These are phyloP conservation scores for Cicer pinnatifidum DNA, from an alignment of 306 rosid genomes.

Conservation along the genomic window DNA sequence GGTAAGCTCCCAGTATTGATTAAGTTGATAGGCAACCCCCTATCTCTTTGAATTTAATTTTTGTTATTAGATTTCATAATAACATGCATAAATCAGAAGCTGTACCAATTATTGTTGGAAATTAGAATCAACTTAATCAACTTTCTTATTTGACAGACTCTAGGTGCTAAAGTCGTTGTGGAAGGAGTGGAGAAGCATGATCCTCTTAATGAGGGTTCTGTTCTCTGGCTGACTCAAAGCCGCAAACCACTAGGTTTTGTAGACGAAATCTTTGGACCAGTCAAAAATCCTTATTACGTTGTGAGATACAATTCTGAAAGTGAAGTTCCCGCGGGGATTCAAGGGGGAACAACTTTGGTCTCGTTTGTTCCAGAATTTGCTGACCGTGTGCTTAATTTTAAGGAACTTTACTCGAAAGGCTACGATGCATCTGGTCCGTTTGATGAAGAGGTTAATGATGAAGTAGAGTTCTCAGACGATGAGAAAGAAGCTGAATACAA, in stretches of 20 bases:
- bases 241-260: constrained; percentile 73
- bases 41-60: constrained; percentile 9
- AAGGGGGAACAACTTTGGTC: constrained; percentile 57
- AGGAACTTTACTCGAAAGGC: constrained; percentile 79
- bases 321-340: constrained; percentile 71
- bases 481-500: constrained; percentile 86
- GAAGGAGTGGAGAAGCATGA: constrained; percentile 85
- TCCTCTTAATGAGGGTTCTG: constrained; percentile 86
- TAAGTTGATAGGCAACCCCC: constrained; percentile 32
- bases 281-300: constrained; percentile 75
- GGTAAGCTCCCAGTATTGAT: constrained; percentile 56
- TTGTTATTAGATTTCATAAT: constrained; percentile 10
- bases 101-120: constrained; percentile 17
- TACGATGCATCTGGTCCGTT: constrained; percentile 88
- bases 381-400: constrained; percentile 69
- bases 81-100: constrained; percentile 12
- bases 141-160: constrained; percentile 55
- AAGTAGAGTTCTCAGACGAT: constrained; percentile 87
- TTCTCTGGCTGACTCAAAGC: constrained; percentile 83
- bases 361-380: constrained; percentile 88
- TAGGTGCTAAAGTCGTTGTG: constrained; percentile 77
- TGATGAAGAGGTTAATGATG: constrained; percentile 85
- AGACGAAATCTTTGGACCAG: constrained; percentile 97
- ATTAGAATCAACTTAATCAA: constrained; percentile 21
- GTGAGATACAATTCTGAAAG: constrained; percentile 83